Percentiles rank a stretch among this genome's conserved stretches.
These are phyloP conservation scores for Meyerozyma sp. DNA, from an alignment of 1,139 yeast species.

Conservation along the genomic window DNA sequence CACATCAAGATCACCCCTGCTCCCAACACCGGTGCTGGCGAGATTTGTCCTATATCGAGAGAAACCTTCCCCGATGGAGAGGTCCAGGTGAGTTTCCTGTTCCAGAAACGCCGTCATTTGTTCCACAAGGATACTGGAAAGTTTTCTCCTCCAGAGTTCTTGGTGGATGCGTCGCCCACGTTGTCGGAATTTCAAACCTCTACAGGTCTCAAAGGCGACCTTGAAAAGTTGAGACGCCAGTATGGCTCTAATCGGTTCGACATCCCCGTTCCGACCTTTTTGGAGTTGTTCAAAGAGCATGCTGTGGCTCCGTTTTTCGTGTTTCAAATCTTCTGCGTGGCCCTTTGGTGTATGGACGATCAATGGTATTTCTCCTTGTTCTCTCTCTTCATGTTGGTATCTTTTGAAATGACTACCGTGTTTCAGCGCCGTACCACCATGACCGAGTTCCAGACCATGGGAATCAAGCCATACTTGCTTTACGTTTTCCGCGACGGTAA, in stretches of 20 bases:
- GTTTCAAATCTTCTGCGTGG: constrained; percentile 93
- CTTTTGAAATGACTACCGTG: constrained; percentile 93
- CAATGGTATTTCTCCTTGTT: constrained; percentile 94
- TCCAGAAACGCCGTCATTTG: constrained; percentile 90
- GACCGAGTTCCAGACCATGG: constrained; percentile 96
- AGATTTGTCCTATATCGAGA: constrained; percentile 61
- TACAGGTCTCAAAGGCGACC: constrained; percentile 59
- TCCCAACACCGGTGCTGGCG: constrained; percentile 82
- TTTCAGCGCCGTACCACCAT: constrained; percentile 92
- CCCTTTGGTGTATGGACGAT: constrained; percentile 94
- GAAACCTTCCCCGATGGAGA: constrained; percentile 57
- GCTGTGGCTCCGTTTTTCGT: constrained; percentile 98
- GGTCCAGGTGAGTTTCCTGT: constrained; percentile 65
- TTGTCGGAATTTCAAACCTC: constrained; percentile 55
- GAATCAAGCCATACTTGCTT: constrained; percentile 83
- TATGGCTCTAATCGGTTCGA: constrained; percentile 88
- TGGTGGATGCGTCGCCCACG: constrained; percentile 59
- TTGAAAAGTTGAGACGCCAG: constrained; percentile 50
- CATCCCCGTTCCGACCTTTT: constrained; percentile 89
- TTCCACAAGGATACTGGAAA: constrained; percentile 48
- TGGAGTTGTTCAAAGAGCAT: constrained; percentile 90
- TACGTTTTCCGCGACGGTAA: constrained; percentile 63
- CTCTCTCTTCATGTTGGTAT: constrained; percentile 84
- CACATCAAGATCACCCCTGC: constrained; percentile 76
- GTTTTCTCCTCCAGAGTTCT: constrained; percentile 80